These are phyloP conservation scores for Erysimum cheiri DNA, from an alignment of 441 rosid genomes.

Conservation along the genomic window DNA sequence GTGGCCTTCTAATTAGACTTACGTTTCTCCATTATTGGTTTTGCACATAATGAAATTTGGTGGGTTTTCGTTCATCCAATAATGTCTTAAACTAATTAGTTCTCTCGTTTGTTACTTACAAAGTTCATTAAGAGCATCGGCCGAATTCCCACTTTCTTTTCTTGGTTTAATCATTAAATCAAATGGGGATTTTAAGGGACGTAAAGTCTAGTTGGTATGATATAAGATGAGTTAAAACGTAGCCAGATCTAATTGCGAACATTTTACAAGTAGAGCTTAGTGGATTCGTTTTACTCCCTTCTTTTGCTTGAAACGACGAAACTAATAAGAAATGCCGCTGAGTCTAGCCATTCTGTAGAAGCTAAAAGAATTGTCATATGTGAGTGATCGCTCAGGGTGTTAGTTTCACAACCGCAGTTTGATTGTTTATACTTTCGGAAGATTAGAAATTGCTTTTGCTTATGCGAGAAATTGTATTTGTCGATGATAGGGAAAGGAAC, in stretches of 20 bases:
- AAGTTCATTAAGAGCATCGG: background rate
- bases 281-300: background rate
- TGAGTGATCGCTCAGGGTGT: background rate
- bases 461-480: background rate
- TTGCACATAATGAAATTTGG: background rate
- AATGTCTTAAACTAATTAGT: background rate
- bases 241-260: background rate
- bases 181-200: background rate
- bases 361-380: background rate
- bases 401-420: background rate
- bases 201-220: conserved; percentile 18
- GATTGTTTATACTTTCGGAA: background rate
- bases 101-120: conserved; percentile 1
- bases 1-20: conserved; percentile 37
- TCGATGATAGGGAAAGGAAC: conserved; percentile 57
- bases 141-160: background rate
- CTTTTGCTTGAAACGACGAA: background rate
- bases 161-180: conserved; percentile 11
- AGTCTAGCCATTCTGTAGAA: background rate
- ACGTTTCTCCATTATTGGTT: background rate
- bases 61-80: background rate
- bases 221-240: conserved; percentile 11
- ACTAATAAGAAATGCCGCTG: background rate
- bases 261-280: no score
- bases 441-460: background rate